Evolutionary conservation across 116 monocot genomes (phyloP), one percentile per base, ranked within the genome.

Genomic region (Zostera marina): DNA sequence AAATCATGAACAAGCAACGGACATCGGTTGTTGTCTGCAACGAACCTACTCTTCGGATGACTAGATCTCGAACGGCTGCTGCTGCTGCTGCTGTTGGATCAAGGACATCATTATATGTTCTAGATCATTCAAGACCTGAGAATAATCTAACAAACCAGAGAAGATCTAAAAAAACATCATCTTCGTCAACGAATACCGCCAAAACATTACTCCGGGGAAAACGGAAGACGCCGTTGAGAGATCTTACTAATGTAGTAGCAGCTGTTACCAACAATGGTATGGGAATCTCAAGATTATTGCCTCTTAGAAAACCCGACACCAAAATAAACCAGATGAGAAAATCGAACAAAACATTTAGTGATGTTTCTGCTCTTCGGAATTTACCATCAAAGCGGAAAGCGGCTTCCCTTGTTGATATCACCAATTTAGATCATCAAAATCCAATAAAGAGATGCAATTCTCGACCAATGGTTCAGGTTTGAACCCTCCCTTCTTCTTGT

Each of bases 31-130:
- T 15, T 62, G 42, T 44, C 42, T 52, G n/a, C 56, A 67, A 52
- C 40, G 69, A 44, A 4, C 60, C 71, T 65, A 51, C 60, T 52
- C 60, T 49, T 42, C 64, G 76, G 54, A 64, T 87, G 20, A 87
- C 87, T 42, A 48, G 82, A 49, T 66, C 87, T 62, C 67, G 62
- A 51, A 72, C 82, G 63, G 79, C 79, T 72, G 76, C 72, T n/a
- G n/a, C n/a, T n/a, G n/a, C n/a, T n/a, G n/a, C n/a, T n/a, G n/a
- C n/a, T n/a, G n/a, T n/a, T n/a, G n/a, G n/a, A 19, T 61, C 3
- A 19, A 63, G 25, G 47, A 47, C 61, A 66, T 58, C 23, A 53
- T 44, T 15, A 53, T 51, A 9, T 1, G 32, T 32, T 15, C n/a
- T 52, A 12, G 57, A 53, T 32, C 58, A 42, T 3, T 52, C 55